These are phyloP conservation scores for Chytriomyces confervae DNA, from an alignment of 192 early-diverging fungal genomes.

Conservation along the genomic window DNA sequence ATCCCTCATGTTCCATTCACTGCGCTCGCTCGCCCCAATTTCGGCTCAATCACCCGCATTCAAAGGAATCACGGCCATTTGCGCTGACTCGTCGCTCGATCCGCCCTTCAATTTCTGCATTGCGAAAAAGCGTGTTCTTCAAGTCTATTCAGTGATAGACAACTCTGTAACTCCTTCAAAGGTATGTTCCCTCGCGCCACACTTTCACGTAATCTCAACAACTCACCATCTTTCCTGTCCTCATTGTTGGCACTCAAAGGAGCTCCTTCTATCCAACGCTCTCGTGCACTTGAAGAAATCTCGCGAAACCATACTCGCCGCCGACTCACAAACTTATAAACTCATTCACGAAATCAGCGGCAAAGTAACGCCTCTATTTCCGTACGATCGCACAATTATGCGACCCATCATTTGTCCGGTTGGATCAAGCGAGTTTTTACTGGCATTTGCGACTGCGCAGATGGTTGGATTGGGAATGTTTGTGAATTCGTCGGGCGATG, in stretches of 20 bases:
- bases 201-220: background rate
- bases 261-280: conserved; percentile 68
- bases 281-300: conserved; percentile 62
- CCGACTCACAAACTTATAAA: conserved; percentile 74
- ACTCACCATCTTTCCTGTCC: conserved; percentile 15
- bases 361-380: conserved; percentile 53
- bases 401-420: conserved; percentile 70
- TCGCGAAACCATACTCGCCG: conserved; percentile 64
- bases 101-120: conserved; percentile 51
- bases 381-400: conserved; percentile 55
- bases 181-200: background rate
- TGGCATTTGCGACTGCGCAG: conserved; percentile 62
- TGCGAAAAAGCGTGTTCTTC: conserved; percentile 49
- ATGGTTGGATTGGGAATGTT: conserved; percentile 72
- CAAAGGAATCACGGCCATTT: conserved; percentile 42
- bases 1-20: conserved; percentile 65
- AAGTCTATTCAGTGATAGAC: conserved; percentile 39
- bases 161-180: conserved; percentile 38
- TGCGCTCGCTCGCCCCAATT: conserved; percentile 46
- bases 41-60: conserved; percentile 29
- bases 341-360: conserved; percentile 60
- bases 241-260: conserved; percentile 45
- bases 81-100: conserved; percentile 42
- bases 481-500: conserved; percentile 68
- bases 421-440: conserved; percentile 71